These are phyloP conservation scores for Neofusicoccum cordaticola DNA, from an alignment of 2,329 filamentous ascomycete species.

Conservation along the genomic window DNA sequence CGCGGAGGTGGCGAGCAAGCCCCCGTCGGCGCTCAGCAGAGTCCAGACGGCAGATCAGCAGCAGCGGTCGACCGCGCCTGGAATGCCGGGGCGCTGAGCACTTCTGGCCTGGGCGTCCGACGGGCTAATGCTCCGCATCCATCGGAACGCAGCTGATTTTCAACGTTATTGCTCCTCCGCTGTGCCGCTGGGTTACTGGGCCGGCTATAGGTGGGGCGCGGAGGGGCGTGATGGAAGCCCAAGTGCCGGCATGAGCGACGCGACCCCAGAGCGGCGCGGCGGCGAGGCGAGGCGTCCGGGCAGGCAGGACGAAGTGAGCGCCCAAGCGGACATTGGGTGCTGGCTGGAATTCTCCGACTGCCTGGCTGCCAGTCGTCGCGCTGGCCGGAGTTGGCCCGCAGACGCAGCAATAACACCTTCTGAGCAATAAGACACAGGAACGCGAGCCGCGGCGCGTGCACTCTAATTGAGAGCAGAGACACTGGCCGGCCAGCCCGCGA, in stretches of 20 bases:
- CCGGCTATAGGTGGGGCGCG: neutral
- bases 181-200: neutral
- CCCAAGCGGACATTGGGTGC: neutral
- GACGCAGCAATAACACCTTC: neutral
- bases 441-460: neutral
- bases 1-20: neutral
- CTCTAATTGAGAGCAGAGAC: neutral
- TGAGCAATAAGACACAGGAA: neutral
- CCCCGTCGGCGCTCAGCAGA: neutral
- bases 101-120: too few relatives aligned
- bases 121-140: neutral
- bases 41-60: neutral
- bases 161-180: neutral
- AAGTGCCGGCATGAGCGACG: neutral
- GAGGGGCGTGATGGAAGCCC: neutral
- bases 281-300: too few relatives aligned
- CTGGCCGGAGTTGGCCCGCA: neutral
- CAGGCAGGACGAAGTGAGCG: neutral
- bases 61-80: neutral
- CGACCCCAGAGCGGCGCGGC: neutral
- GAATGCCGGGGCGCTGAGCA: neutral
- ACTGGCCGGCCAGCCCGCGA: neutral
- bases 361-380: neutral
- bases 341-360: neutral
- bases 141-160: neutral